A percentile compares a stretch with the other conserved stretches of the same genome.
These are phyloP conservation scores for Alternaria atra DNA, from an alignment of 2,329 filamentous ascomycete species.

Conservation along the genomic window DNA sequence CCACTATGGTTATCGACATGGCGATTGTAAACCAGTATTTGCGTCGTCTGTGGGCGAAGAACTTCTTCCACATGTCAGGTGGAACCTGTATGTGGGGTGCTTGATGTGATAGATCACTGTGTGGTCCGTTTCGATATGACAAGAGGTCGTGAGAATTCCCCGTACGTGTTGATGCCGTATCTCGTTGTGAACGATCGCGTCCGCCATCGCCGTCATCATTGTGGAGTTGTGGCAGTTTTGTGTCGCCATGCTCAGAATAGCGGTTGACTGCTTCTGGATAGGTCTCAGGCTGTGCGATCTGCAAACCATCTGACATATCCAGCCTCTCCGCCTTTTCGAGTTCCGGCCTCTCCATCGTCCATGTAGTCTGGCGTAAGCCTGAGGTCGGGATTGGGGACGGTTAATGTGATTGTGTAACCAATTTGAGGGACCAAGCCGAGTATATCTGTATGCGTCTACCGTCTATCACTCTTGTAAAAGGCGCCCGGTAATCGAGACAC, in stretches of 20 bases:
- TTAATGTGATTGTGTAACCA: background rate
- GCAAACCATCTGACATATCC: constrained; percentile 7
- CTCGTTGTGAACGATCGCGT: background rate
- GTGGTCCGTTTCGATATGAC: background rate
- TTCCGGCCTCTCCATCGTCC: background rate
- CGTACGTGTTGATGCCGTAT: background rate
- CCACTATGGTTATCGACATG: constrained; percentile 2
- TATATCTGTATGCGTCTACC: background rate
- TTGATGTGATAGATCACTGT: constrained; percentile 1
- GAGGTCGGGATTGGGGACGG: background rate
- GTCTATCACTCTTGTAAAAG: background rate
- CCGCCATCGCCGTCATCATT: background rate
- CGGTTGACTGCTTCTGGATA: constrained; percentile 8
- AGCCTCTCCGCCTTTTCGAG: background rate
- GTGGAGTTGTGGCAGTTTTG: constrained; percentile 10
- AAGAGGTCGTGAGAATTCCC: constrained; percentile 2
- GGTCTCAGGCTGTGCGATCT: constrained; percentile 13
- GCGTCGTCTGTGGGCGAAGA: constrained; percentile 5
- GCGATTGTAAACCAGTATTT: constrained; percentile 1
- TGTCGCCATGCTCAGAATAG: constrained; percentile 4
- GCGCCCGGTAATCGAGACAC: background rate
- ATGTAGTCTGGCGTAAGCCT: background rate
- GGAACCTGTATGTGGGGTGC: background rate
- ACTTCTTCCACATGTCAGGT: constrained; percentile 9
- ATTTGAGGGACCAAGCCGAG: constrained; percentile 3